Percentiles rank a stretch among this genome's conserved stretches.
Evolutionary conservation across 768 basidiomycete genomes (phyloP).

Genomic region (Kwoniella sp.): DNA sequence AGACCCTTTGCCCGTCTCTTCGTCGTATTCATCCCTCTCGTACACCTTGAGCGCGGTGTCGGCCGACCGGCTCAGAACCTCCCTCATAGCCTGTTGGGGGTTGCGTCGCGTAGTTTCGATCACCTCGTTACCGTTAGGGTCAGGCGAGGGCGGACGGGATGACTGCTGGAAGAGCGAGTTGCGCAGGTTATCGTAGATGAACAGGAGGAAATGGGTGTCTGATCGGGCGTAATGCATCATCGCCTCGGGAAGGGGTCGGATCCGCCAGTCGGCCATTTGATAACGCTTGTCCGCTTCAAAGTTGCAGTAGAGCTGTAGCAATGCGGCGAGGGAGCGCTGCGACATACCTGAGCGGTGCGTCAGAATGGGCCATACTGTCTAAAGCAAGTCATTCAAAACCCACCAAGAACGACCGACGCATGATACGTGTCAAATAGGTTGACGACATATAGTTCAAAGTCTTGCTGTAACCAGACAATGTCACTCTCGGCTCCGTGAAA

Average conservation of each 20-base stretch:
- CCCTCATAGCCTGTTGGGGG: slow-evolving; percentile 57
- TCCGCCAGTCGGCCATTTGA: slow-evolving; percentile 96
- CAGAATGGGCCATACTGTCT: too few relatives aligned
- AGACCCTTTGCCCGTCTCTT: slow-evolving; percentile 60
- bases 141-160: slow-evolving; percentile 27
- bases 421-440: slow-evolving; percentile 97
- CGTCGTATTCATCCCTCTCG: slow-evolving; percentile 67
- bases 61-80: slow-evolving; percentile 67
- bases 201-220: slow-evolving; percentile 92
- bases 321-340: slow-evolving; percentile 72
- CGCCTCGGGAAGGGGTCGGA: slow-evolving; percentile 76
- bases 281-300: slow-evolving; percentile 91
- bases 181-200: slow-evolving; percentile 84
- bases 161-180: slow-evolving; percentile 64
- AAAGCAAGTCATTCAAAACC: slow-evolving; percentile 2
- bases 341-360: slow-evolving; percentile 61
- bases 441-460: slow-evolving; percentile 89
- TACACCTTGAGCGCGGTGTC: slow-evolving; percentile 72
- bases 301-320: slow-evolving; percentile 83
- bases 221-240: slow-evolving; percentile 91
- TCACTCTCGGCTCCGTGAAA: slow-evolving; percentile 94
- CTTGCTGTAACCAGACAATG: slow-evolving; percentile 91
- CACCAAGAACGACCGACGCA: slow-evolving; percentile 79
- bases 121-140: slow-evolving; percentile 35
- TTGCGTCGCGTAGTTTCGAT: slow-evolving; percentile 52